phyloP scores from a whole-genome alignment of 192 early-diverging fungal species.

The Backusella circina region DNA sequence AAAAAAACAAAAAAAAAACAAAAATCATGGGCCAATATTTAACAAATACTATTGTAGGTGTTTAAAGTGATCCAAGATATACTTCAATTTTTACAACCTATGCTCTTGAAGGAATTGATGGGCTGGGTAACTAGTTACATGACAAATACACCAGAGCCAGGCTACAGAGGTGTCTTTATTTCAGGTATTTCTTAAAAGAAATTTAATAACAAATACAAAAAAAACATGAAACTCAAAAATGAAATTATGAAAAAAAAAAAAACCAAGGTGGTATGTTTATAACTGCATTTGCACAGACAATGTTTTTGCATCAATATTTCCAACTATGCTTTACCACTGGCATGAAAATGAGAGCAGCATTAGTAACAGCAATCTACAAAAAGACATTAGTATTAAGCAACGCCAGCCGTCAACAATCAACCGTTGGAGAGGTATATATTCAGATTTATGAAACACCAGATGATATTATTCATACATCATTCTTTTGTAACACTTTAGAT shows the following conservation, averaged over 20 bases:
- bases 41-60: conserved; percentile 25
- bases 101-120: conserved; percentile 68
- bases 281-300: conserved; percentile 70
- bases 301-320: conserved; percentile 85
- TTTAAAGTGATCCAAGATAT: conserved; percentile 76
- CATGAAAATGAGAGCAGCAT: conserved; percentile 66
- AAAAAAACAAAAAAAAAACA: neutral
- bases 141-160: conserved; percentile 50
- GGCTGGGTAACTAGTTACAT: conserved; percentile 54
- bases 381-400: conserved; percentile 81
- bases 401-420: conserved; percentile 72
- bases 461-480: neutral
- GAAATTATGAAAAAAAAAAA: neutral
- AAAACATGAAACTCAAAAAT: neutral
- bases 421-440: conserved; percentile 72
- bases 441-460: neutral
- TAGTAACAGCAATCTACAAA: conserved; percentile 77
- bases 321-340: conserved; percentile 71
- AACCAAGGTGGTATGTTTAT: conserved; percentile 61
- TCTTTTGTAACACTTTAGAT: conserved; percentile 24
- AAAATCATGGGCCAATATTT: neutral
- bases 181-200: conserved; percentile 37
- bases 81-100: conserved; percentile 72
- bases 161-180: conserved; percentile 71
- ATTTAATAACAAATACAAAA: neutral